Evolutionary conservation across 306 rosid genomes (phyloP).

Genomic region (Hippophae tibetana): DNA sequence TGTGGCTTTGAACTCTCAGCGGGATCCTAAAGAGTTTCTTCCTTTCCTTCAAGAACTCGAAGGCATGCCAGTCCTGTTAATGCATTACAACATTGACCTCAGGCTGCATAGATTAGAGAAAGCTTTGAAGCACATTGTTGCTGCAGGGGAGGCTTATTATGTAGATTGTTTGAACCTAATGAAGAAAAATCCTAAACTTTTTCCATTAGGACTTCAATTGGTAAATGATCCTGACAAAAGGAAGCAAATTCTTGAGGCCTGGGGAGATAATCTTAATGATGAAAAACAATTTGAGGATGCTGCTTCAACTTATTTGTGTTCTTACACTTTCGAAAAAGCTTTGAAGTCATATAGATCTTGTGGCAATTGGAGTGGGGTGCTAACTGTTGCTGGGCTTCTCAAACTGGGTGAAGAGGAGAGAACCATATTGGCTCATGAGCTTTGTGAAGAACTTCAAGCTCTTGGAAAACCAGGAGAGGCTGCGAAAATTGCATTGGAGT

Average conservation of each 20-base stretch:
- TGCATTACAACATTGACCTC: constrained; percentile 87
- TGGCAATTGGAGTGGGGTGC: constrained; percentile 81
- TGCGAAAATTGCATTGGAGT: constrained; percentile 83
- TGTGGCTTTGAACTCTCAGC: constrained; percentile 92
- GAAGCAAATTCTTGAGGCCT: constrained; percentile 73
- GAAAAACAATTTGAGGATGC: constrained; percentile 77
- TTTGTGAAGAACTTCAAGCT: constrained; percentile 96
- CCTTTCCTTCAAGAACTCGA: constrained; percentile 86
- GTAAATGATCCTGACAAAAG: constrained; percentile 56
- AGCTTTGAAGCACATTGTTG: constrained; percentile 76
- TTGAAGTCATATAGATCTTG: constrained; percentile 69
- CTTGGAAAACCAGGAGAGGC: constrained; percentile 93
- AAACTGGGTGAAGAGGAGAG: constrained; percentile 62
- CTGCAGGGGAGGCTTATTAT: constrained; percentile 83
- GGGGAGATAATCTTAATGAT: constrained; percentile 82
- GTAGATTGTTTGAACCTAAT: constrained; percentile 70
- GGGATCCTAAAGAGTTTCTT: constrained; percentile 93
- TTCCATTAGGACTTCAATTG: constrained; percentile 76
- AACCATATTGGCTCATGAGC: constrained; percentile 58
- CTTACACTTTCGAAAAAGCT: constrained; percentile 75
- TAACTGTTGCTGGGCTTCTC: constrained; percentile 75
- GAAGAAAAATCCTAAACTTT: constrained; percentile 71
- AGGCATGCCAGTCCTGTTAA: constrained; percentile 49
- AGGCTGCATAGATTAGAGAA: constrained; percentile 75
- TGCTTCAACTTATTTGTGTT: constrained; percentile 69